Evolutionary conservation across 164 flowering plant genomes (phyloP).

Genomic region (Vitis riparia): DNA sequence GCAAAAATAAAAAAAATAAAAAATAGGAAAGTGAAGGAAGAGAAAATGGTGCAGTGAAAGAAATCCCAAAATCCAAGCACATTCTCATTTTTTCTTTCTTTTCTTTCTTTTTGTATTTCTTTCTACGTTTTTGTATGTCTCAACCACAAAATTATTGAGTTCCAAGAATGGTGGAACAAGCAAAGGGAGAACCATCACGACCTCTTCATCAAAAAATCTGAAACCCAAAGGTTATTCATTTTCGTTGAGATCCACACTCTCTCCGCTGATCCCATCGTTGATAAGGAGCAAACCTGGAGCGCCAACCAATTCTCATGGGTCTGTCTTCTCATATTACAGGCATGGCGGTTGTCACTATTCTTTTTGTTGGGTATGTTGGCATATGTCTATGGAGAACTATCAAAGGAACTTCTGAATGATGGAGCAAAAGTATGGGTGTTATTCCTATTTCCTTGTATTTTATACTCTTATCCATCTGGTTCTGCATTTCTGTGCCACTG

Average conservation of each 20-base stretch:
- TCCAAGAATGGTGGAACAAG: conserved; percentile 96
- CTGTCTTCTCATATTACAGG: conserved; percentile 53
- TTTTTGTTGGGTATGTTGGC: conserved; percentile 36
- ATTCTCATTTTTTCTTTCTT: background rate
- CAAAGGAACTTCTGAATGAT: conserved; percentile 35
- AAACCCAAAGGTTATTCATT: conserved; percentile 17
- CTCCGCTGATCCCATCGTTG: conserved; percentile 29
- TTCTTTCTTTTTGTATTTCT: background rate
- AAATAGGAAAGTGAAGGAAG: too few relatives aligned
- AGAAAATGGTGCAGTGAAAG: too few relatives aligned
- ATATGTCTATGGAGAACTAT: conserved; percentile 40
- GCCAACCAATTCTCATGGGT: conserved; percentile 76
- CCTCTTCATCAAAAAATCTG: conserved; percentile 20
- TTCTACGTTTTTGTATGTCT: conserved; percentile 37
- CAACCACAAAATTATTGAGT: conserved; percentile 66
- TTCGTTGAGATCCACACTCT: conserved; percentile 45
- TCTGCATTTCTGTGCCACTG: conserved; percentile 43
- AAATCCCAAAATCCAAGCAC: too few relatives aligned
- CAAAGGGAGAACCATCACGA: conserved; percentile 41
- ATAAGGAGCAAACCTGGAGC: conserved; percentile 48
- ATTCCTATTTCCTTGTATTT: conserved; percentile 39
- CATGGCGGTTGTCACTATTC: conserved; percentile 39
- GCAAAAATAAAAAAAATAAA: too few relatives aligned
- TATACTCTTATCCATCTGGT: conserved; percentile 36
- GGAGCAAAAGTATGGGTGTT: conserved; percentile 46